A percentile compares a stretch with the other conserved stretches of the same genome.
Evolutionary conservation across 306 rosid genomes (phyloP).

Genomic region (Quercus alba): DNA sequence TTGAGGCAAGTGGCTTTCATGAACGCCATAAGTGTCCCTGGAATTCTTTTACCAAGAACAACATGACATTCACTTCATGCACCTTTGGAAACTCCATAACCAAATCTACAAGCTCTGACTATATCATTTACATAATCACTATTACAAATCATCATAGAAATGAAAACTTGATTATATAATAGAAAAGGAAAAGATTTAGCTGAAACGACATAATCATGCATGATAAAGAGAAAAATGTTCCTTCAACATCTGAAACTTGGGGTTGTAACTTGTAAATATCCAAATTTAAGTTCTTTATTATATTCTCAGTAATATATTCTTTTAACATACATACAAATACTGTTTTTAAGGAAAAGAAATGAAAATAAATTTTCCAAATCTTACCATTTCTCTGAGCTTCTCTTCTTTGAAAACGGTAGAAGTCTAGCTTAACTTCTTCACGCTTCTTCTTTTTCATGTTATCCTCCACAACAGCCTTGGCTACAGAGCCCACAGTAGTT

Average conservation of each 20-base stretch:
- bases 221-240: background rate
- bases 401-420: slow-evolving; percentile 84
- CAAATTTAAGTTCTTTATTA: background rate
- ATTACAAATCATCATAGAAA: background rate
- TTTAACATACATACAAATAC: background rate
- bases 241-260: background rate
- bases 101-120: background rate
- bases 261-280: background rate
- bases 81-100: background rate
- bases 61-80: background rate
- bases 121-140: background rate
- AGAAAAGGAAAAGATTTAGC: background rate
- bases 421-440: slow-evolving; percentile 61
- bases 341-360: background rate
- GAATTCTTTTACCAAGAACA: background rate
- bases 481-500: slow-evolving; percentile 68
- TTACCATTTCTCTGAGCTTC: slow-evolving; percentile 86
- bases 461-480: slow-evolving; percentile 67
- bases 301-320: background rate
- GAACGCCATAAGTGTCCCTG: background rate
- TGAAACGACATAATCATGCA: background rate
- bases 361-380: background rate
- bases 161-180: background rate
- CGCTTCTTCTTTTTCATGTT: slow-evolving; percentile 62
- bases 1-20: background rate